Evolutionary conservation across 108 stramenopile genomes (phyloP).

Genomic region (Discostella stelligeroides): DNA sequence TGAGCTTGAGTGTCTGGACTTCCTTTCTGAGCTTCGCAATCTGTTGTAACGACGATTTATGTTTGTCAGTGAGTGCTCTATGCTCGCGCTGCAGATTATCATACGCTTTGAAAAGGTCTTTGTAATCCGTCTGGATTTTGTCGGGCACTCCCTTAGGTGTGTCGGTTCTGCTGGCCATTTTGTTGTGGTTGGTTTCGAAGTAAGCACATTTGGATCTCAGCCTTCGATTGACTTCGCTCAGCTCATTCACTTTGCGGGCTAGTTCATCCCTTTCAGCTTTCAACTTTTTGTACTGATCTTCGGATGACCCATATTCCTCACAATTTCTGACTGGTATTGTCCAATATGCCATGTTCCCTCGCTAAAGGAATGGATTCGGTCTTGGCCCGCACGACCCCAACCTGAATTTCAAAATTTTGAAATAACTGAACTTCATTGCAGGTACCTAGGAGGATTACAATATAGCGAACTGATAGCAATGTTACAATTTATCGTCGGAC

Average conservation of each 20-base stretch:
- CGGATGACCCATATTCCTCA: conserved; percentile 1
- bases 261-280: conserved; percentile 17
- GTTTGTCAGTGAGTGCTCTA: conserved; percentile 14
- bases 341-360: neutral
- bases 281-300: conserved; percentile 14
- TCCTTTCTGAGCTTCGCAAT: conserved; percentile 35
- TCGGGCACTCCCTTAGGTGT: neutral
- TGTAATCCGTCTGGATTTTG: conserved; percentile 8
- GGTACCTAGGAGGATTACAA: too few relatives aligned
- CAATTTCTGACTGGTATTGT: conserved; percentile 2
- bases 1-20: conserved; percentile 24
- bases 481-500: conserved; percentile 36
- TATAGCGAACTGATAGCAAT: too few relatives aligned
- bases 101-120: conserved; percentile 31
- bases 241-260: conserved; percentile 8
- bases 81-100: conserved; percentile 15
- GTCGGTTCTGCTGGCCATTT: too few relatives aligned
- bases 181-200: conserved; percentile 5
- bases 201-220: conserved; percentile 19
- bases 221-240: neutral
- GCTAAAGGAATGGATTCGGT: neutral
- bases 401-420: neutral
- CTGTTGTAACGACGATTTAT: conserved; percentile 31
- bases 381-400: neutral
- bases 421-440: neutral